A percentile compares a stretch with the other conserved stretches of the same genome.
phyloP scores from a whole-genome alignment of 345 rosid species.

The Carallia pectinifolia region DNA sequence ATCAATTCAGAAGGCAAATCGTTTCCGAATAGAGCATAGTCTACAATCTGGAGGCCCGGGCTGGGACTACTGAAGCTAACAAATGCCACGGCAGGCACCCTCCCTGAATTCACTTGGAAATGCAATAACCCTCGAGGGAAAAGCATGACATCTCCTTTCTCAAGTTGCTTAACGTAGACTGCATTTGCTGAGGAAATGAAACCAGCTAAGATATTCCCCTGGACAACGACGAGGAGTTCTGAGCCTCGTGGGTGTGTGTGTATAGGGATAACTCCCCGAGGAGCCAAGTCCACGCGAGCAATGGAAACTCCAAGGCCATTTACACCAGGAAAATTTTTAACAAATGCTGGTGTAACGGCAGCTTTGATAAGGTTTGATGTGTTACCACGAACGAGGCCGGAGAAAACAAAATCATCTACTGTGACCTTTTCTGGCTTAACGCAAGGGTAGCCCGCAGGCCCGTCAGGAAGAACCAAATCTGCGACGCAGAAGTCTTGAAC shows the following conservation, averaged over 20 bases:
- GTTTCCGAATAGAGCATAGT: slow-evolving; percentile 64
- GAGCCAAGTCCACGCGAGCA: slow-evolving; percentile 74
- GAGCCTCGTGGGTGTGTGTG: slow-evolving; percentile 84
- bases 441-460: slow-evolving; percentile 75
- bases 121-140: slow-evolving; percentile 79
- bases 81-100: slow-evolving; percentile 41
- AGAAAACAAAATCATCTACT: slow-evolving; percentile 59
- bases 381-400: slow-evolving; percentile 66
- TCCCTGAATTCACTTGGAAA: slow-evolving; percentile 62
- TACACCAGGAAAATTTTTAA: slow-evolving; percentile 48
- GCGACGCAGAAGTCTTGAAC: slow-evolving; percentile 79
- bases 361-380: slow-evolving; percentile 71
- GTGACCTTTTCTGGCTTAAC: slow-evolving; percentile 48
- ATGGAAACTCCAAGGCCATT: slow-evolving; percentile 78
- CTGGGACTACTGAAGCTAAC: slow-evolving; percentile 66
- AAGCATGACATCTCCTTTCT: slow-evolving; percentile 64
- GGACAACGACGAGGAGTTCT: slow-evolving; percentile 49
- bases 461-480: slow-evolving; percentile 46
- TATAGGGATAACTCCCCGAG: slow-evolving; percentile 68
- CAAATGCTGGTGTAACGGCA: slow-evolving; percentile 68
- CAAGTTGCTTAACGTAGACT: slow-evolving; percentile 51
- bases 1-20: slow-evolving; percentile 59
- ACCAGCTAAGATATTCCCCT: slow-evolving; percentile 71
- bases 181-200: slow-evolving; percentile 67
- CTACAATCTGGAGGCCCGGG: slow-evolving; percentile 75